Conservation (phyloP, 305 asterid species). For the Solanum aculeatissimum region DNA sequence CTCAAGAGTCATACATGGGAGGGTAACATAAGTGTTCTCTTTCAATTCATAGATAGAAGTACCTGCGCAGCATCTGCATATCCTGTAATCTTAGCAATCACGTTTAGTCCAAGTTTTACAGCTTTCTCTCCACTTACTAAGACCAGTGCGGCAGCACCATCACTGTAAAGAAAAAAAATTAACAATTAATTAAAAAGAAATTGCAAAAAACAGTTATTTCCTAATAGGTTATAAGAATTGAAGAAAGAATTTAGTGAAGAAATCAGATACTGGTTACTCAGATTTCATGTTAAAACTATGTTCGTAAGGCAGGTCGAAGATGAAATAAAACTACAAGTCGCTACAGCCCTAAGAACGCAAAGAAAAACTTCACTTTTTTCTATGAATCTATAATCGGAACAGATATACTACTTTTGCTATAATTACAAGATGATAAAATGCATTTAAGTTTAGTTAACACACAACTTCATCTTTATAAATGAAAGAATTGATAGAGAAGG, state of each 20-base stretch:
- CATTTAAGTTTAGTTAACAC: not conserved
- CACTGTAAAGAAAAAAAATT: slow-evolving; percentile 37
- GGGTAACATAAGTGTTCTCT: not conserved
- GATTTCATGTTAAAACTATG: not conserved
- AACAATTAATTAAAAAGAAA: not conserved
- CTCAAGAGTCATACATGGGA: slow-evolving; percentile 9
- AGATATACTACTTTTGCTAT: not conserved
- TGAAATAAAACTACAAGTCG: not conserved
- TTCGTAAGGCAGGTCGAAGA: not conserved
- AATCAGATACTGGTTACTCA: not conserved
- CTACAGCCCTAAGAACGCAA: not conserved
- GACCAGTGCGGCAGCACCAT: slow-evolving; percentile 96
- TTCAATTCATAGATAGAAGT: not conserved
- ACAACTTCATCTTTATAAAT: not conserved
- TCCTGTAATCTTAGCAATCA: slow-evolving; percentile 80
- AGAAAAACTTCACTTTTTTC: not conserved
- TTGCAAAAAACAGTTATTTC: not conserved
- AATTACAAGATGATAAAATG: not conserved
- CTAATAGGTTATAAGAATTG: not conserved
- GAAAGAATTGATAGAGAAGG: not conserved
- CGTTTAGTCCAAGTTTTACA: slow-evolving; percentile 59
- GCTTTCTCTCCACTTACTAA: slow-evolving; percentile 90
- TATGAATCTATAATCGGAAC: not conserved
- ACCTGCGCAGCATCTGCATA: slow-evolving; percentile 99
- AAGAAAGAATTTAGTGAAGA: not conserved